Evolutionary conservation across 495 filamentous ascomycete species (phyloP).

Genomic region (Penicilliopsis zonata): DNA sequence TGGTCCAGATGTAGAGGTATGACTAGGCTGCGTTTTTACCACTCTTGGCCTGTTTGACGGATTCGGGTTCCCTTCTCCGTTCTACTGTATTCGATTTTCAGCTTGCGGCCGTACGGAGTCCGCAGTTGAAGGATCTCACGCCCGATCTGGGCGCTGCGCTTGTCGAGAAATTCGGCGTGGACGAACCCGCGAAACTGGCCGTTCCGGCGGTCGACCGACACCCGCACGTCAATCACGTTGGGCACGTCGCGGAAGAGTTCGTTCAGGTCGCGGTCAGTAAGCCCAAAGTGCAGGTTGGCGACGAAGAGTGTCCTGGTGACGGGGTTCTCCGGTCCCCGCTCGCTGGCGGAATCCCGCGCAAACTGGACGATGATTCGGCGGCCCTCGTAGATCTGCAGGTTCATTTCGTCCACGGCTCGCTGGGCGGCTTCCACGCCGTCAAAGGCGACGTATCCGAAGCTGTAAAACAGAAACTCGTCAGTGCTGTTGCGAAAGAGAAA

Average conservation of each 20-base stretch:
- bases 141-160: slow-evolving; percentile 47
- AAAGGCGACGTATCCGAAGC: slow-evolving; percentile 73
- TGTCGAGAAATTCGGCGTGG: slow-evolving; percentile 72
- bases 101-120: slow-evolving; percentile 49
- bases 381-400: slow-evolving; percentile 67
- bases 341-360: slow-evolving; percentile 24
- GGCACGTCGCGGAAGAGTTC: slow-evolving; percentile 59
- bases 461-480: slow-evolving; percentile 19
- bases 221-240: slow-evolving; percentile 69
- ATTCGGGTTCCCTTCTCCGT: slow-evolving; percentile 3
- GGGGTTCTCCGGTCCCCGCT: slow-evolving; percentile 9
- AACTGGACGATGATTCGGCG: slow-evolving; percentile 55
- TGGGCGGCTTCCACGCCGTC: slow-evolving; percentile 39
- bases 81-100: slow-evolving; percentile 53
- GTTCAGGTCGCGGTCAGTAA: slow-evolving; percentile 80
- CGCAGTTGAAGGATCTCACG: slow-evolving; percentile 42
- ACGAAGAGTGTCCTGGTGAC: slow-evolving; percentile 67
- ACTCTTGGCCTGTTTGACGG: background rate
- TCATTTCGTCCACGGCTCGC: slow-evolving; percentile 48
- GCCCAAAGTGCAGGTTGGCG: slow-evolving; percentile 82
- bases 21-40: too few species aligned
- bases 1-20: background rate
- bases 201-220: slow-evolving; percentile 80
- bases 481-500: too few species aligned
- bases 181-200: slow-evolving; percentile 83